Evolutionary conservation across 192 early-diverging fungal genomes (phyloP), one percentile per base, ranked within the genome.

Genomic region (Mycoemilia scoparia): DNA sequence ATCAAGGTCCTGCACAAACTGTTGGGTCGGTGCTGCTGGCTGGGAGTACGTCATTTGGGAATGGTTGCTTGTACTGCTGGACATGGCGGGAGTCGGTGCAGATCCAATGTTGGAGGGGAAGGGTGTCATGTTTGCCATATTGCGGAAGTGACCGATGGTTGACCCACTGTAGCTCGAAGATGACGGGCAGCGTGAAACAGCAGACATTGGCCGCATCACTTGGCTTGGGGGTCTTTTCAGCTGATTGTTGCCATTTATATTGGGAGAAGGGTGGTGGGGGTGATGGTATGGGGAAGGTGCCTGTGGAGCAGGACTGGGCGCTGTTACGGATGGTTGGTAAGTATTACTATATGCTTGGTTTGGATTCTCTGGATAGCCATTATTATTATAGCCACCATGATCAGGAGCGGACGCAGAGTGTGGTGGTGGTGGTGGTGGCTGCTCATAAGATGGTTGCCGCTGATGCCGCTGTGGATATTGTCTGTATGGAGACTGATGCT

Each of bases 101-200:
- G 42, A 34, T 0, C 59, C 59, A 4, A 62, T 39, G 29, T 62
- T 62, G 2, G 59, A 51, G 2, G 59, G 59, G 17, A 51, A 62
- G 13, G 59, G 59, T 19, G 59, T 56, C 53, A 62, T 62, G n/a
- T 42, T 27, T 5, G 49, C 41, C 54, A 39, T 32, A 32, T 44
- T 6, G 41, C 42, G 40, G 52, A 52, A 5, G 59, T 44, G 8
- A 43, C 28, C 2, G 59, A 39, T 5, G 59, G 53, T 0, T 1
- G 43, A 49, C 35, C 54, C 54, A 28, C 51, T 51, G 0, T 49
- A 52, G 0, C 41, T 34, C 2, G 47, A 34, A 17, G 41, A 51
- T 7, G 38, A 38, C 5, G 31, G 31, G 32, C 21, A 36, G 22
- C 47, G 42, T 31, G 45, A 24, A 3, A 43, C 38, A 9, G 45